Evolutionary conservation across 1,139 yeast genomes (phyloP), one percentile per base, ranked within the genome.

Genomic region (Lodderomyces orthopsilosis): DNA sequence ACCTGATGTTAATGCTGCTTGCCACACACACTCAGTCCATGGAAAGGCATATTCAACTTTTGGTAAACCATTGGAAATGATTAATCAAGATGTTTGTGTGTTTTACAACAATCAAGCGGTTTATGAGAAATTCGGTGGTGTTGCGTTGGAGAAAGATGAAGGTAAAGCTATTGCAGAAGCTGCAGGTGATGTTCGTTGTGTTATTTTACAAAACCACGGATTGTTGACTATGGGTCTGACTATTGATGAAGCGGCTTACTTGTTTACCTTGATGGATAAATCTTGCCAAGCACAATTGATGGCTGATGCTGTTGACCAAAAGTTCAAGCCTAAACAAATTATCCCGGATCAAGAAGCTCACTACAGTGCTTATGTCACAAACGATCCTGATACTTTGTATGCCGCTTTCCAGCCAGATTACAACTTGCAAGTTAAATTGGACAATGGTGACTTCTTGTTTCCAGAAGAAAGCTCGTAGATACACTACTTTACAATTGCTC

Each of bases 1-100:
- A 48, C 91, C 91, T 2, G 91, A 86, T 53, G 81, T 85, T 17
- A 70, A 79, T 52, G 91, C 94, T 17, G 94, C 93, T 1, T 84
- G 91, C 57, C 94, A 86, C 60, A 75, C 89, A 4, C 94, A 86
- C 56, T 82, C 90, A 4, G 66, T 75, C 27, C 75, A 78, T 56
- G 95, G 94, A 41, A 83, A 83, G 57, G 84, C 94, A 0, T 86
- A 79, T 62, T 77, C 87, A 12, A 70, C 86, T 0, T 82, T 86
- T 55, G 93, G 89, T 23, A 75, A 73, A 52, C 83, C 41, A 8
- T 68, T 85, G 53, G 90, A 84, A 44, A 85, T 85, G 91, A 61
- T 85, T 51, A 84, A 82, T 65, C 94, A 86, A 64, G 94, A 86
- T 56, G 83, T 71, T 3, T 83, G 90, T 60, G 66, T 71, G 6